Evolutionary conservation across 495 filamentous ascomycete genomes (phyloP), one percentile per base, ranked within the genome.

Genomic region (Tuber indicum): DNA sequence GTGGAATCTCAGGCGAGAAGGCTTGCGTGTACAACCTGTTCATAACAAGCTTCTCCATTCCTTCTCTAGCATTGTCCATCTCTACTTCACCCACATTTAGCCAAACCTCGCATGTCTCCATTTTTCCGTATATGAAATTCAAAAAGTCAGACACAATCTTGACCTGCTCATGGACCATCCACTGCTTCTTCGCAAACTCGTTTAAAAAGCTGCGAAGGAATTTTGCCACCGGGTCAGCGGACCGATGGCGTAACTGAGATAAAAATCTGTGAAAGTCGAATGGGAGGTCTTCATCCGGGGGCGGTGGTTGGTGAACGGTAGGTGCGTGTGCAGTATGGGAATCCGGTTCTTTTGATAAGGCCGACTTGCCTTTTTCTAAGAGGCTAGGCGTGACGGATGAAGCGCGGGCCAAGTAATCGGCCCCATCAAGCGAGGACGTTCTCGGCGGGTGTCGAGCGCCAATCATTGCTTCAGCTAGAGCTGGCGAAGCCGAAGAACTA

Each of bases 11-110:
- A 1, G 96, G 76, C 1, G 96, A 97, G 84, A 99, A 99, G 0
- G 96, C 97, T 84, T 99, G 96, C 1, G 91, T 90, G 83, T 99
- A 98, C 8, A 99, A 86, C 74, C 96, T 89, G 84, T 99, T 99
- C 96, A 99, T 99, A 26, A 99, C 96, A 41, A 99, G 89, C 83
- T 99, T 99, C 87, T 99, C 96, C 96, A 99, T 99, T 44, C 96
- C 96, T 86, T 99, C 96, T 79, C 93, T 89, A 21, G 96, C 96
- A 86, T 99, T 98, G 84, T 98, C 96, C 84, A 99, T 98, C 83
- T 99, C 96, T 12, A 92, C 93, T 84, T 98, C 96, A 0, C 94
- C 97, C 0, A 98, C 94, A 62, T 94, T 92, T 71, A 93, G 91
- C 96, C 96, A 99, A 10, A 99, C 92, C 75, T 99, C 96, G 82